Evolutionary conservation across 2,329 filamentous ascomycete genomes (phyloP).

Genomic region (Sporothrix curviconia): DNA sequence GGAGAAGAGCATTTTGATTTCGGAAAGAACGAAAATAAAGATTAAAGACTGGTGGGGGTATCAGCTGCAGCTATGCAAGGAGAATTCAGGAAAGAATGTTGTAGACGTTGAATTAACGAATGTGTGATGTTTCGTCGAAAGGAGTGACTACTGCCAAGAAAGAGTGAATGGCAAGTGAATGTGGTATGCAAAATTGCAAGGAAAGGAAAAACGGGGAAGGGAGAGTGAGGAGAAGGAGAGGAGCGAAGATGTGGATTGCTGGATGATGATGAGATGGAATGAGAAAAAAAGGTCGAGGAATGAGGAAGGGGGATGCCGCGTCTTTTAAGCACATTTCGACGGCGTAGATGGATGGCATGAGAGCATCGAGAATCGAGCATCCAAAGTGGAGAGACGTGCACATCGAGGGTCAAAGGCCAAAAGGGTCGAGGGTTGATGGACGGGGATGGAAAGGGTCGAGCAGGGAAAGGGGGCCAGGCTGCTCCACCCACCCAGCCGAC

Average conservation of each 20-base stretch:
- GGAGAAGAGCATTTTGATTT: conserved; percentile 17
- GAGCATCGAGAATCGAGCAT: too few species aligned
- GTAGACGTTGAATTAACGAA: not conserved
- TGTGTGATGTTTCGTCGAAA: not conserved
- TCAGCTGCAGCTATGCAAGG: too few species aligned
- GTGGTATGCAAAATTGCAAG: conserved; percentile 5
- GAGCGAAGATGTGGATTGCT: conserved; percentile 8
- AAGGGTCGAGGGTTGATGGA: too few species aligned
- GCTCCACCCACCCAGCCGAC: too few species aligned
- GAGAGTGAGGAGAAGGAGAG: not conserved
- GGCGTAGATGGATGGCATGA: not conserved
- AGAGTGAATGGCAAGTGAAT: conserved; percentile 12
- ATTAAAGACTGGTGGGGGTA: too few species aligned
- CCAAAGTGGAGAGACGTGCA: too few species aligned
- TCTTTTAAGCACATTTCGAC: conserved; percentile 11
- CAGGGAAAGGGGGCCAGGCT: too few species aligned
- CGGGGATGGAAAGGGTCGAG: too few species aligned
- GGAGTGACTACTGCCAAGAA: conserved; percentile 6
- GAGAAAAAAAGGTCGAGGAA: not conserved
- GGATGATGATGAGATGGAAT: conserved; percentile 11
- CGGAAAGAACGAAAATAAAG: too few species aligned
- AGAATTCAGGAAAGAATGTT: too few species aligned
- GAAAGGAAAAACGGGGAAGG: not conserved
- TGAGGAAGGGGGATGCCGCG: conserved; percentile 6
- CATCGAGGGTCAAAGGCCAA: too few species aligned